Conservation (phyloP, 257 asterid genomes). For the Paulownia fortunei region DNA sequence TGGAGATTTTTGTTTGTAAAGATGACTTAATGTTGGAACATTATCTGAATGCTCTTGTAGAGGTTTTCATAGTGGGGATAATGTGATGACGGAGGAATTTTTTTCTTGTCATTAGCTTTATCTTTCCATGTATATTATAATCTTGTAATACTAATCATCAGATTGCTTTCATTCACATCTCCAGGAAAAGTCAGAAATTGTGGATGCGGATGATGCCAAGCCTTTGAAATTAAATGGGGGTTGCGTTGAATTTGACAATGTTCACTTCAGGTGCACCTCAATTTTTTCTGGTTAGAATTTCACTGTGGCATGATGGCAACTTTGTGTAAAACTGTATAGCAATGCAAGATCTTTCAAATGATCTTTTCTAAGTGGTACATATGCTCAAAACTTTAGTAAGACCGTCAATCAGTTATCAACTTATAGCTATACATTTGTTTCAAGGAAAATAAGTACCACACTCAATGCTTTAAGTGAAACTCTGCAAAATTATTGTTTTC, state of each 20-base stretch:
- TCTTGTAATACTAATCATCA: conserved; percentile 19
- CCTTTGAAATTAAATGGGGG: conserved; percentile 78
- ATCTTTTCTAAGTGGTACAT: background rate
- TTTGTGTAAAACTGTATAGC: background rate
- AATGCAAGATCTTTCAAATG: background rate
- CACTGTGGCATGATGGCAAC: conserved; percentile 13
- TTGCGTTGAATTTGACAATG: conserved; percentile 75
- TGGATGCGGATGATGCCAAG: conserved; percentile 66
- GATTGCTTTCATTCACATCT: conserved; percentile 30
- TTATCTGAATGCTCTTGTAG: conserved; percentile 9
- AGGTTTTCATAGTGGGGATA: background rate
- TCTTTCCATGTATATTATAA: background rate
- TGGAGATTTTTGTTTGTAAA: conserved; percentile 25
- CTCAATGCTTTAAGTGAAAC: background rate
- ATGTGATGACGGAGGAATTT: background rate
- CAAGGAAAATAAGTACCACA: conserved; percentile 1
- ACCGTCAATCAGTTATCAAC: background rate
- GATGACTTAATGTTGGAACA: conserved; percentile 7
- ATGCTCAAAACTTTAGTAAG: conserved; percentile 8
- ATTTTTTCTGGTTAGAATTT: conserved; percentile 22
- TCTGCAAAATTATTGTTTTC: background rate
- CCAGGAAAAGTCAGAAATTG: conserved; percentile 89
- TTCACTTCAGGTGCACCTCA: conserved; percentile 83
- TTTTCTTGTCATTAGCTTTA: background rate
- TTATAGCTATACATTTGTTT: conserved; percentile 21